Evolutionary conservation across 305 asterid species (phyloP).

Genomic region (Fraxinus paxiana): DNA sequence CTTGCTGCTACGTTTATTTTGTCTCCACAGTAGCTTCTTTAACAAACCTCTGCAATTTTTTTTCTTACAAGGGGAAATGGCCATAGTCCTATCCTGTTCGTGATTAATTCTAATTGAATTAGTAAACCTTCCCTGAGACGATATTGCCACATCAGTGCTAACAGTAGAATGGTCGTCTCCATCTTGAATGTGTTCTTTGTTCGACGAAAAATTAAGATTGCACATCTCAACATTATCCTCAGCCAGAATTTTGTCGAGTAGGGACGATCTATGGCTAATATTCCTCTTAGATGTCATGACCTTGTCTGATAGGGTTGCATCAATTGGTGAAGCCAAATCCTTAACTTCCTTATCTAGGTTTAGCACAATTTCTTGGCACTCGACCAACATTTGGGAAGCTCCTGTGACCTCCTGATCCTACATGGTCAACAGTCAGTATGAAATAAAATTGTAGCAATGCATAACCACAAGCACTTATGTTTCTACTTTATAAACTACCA

Average conservation of each 20-base stretch:
- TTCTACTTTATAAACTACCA: neutral
- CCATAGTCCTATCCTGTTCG: slow-evolving; percentile 39
- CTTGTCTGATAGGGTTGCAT: slow-evolving; percentile 47
- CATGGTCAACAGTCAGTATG: slow-evolving; percentile 19
- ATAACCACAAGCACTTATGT: neutral
- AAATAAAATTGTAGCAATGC: neutral
- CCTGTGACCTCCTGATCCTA: slow-evolving; percentile 67
- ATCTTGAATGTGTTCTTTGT: slow-evolving; percentile 35
- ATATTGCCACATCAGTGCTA: slow-evolving; percentile 23
- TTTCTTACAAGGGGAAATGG: slow-evolving; percentile 57
- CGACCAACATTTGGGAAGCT: slow-evolving; percentile 73
- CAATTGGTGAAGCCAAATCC: slow-evolving; percentile 65
- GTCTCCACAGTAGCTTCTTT: slow-evolving; percentile 49
- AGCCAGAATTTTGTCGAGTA: slow-evolving; percentile 68
- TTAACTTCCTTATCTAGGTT: slow-evolving; percentile 75
- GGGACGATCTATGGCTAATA: slow-evolving; percentile 45
- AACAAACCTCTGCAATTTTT: slow-evolving; percentile 46
- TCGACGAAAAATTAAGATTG: slow-evolving; percentile 27
- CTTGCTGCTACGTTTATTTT: slow-evolving; percentile 47
- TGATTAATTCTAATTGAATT: slow-evolving; percentile 22
- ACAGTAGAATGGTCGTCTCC: slow-evolving; percentile 27
- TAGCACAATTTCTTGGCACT: slow-evolving; percentile 79
- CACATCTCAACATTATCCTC: slow-evolving; percentile 43
- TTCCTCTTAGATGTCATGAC: slow-evolving; percentile 41
- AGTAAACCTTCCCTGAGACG: slow-evolving; percentile 20